A percentile compares a stretch with the other conserved stretches of the same genome.
Evolutionary conservation across 371 early-diverging fungal genomes (phyloP).

Genomic region (Mucor saturninus): DNA sequence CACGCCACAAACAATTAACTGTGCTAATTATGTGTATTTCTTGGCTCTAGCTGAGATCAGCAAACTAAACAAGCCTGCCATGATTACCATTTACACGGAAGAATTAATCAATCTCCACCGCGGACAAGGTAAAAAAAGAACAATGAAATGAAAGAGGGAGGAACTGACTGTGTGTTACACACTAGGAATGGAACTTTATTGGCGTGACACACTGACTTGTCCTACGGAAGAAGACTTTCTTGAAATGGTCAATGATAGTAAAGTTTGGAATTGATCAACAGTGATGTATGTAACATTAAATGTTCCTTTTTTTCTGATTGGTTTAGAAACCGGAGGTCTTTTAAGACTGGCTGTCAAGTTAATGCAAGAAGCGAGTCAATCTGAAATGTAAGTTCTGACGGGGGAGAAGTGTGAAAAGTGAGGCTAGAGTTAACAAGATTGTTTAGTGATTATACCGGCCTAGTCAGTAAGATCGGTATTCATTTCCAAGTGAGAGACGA

Average conservation of each 20-base stretch:
- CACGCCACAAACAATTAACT: slow-evolving; percentile 88
- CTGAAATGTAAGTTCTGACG: slow-evolving; percentile 46
- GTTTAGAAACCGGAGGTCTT: slow-evolving; percentile 91
- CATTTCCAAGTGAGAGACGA: slow-evolving; percentile 97
- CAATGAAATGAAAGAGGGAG: not conserved
- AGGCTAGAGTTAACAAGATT: not conserved
- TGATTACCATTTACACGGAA: slow-evolving; percentile 80
- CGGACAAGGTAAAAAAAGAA: slow-evolving; percentile 27
- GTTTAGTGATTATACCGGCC: slow-evolving; percentile 7
- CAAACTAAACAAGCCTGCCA: slow-evolving; percentile 66
- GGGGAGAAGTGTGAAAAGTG: not conserved
- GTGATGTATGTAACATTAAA: not conserved
- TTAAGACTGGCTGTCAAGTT: slow-evolving; percentile 89
- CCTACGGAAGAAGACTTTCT: slow-evolving; percentile 90
- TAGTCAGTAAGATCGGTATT: slow-evolving; percentile 71
- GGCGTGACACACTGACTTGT: slow-evolving; percentile 86
- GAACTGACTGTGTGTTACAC: slow-evolving; percentile 47
- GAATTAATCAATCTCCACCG: slow-evolving; percentile 32
- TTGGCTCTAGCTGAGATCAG: slow-evolving; percentile 82
- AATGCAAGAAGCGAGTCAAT: slow-evolving; percentile 76
- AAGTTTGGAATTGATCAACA: slow-evolving; percentile 7
- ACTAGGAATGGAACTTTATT: slow-evolving; percentile 85
- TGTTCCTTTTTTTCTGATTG: not conserved
- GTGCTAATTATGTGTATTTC: slow-evolving; percentile 95
- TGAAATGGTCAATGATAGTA: slow-evolving; percentile 92